These are phyloP conservation scores for Sanghuangporus baumii DNA, from an alignment of 1,284 basidiomycete genomes.

Conservation along the genomic window DNA sequence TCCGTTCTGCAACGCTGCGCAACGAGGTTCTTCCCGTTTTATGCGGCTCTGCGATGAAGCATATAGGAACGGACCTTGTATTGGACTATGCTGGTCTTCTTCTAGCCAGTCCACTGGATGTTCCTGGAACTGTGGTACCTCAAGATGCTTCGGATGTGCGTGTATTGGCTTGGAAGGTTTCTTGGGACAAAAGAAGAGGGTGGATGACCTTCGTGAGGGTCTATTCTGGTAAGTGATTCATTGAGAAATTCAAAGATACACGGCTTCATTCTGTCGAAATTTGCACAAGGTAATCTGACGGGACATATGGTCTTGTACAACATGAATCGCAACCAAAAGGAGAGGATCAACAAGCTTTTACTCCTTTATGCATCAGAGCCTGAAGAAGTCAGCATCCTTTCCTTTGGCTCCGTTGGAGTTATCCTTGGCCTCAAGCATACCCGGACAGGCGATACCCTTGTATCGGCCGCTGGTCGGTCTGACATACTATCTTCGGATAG, in stretches of 20 bases:
- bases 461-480: slow-evolving; percentile 30
- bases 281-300: slow-evolving; percentile 54
- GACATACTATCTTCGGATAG: slow-evolving; percentile 20
- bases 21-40: slow-evolving; percentile 74
- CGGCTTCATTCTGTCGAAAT: neutral
- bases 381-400: slow-evolving; percentile 77
- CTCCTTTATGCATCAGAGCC: slow-evolving; percentile 75
- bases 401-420: slow-evolving; percentile 82
- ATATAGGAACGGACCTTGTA: slow-evolving; percentile 76
- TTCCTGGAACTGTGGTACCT: slow-evolving; percentile 37
- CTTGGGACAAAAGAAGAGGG: slow-evolving; percentile 77
- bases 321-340: slow-evolving; percentile 60
- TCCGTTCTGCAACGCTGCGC: slow-evolving; percentile 62
- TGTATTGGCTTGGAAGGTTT: slow-evolving; percentile 84
- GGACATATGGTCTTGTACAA: slow-evolving; percentile 63
- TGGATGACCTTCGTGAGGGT: slow-evolving; percentile 91
- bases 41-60: slow-evolving; percentile 78
- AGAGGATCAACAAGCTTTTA: slow-evolving; percentile 73
- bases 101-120: slow-evolving; percentile 73
- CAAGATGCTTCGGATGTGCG: slow-evolving; percentile 46
- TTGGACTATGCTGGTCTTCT: slow-evolving; percentile 80
- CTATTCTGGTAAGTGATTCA: slow-evolving; percentile 62
- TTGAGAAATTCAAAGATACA: neutral
- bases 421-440: slow-evolving; percentile 80
- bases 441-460: slow-evolving; percentile 83